phyloP scores from a whole-genome alignment of 23 red algal genomes.

The Cyanidiococcus yangmingshanensis region DNA sequence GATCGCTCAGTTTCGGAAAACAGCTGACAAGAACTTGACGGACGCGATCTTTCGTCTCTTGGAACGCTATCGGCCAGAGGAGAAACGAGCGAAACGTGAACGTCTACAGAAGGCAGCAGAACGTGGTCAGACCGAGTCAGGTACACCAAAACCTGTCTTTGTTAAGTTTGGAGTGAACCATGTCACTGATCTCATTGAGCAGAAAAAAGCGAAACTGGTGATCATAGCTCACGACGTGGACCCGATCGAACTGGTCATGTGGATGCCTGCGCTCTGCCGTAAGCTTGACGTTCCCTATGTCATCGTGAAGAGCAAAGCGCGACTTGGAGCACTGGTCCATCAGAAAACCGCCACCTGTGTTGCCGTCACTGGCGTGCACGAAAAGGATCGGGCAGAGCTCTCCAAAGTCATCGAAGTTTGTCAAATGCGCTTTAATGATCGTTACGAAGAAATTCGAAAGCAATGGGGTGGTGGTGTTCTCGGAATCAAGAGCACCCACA shows the following conservation, averaged over 20 bases:
- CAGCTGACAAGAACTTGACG: slow-evolving; percentile 69
- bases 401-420: slow-evolving; percentile 68
- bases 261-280: slow-evolving; percentile 82
- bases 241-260: slow-evolving; percentile 90
- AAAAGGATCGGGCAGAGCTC: slow-evolving; percentile 84
- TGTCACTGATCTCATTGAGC: slow-evolving; percentile 79
- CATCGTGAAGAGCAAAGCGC: slow-evolving; percentile 76
- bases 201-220: slow-evolving; percentile 81
- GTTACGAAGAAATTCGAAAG: slow-evolving; percentile 84
- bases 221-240: slow-evolving; percentile 97
- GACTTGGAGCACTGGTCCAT: slow-evolving; percentile 61
- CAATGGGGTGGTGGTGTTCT: slow-evolving; percentile 95
- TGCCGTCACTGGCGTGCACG: slow-evolving; percentile 53
- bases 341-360: slow-evolving; percentile 65
- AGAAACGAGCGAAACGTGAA: slow-evolving; percentile 53
- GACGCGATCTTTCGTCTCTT: slow-evolving; percentile 65
- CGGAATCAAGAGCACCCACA: slow-evolving; percentile 80
- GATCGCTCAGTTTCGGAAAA: slow-evolving; percentile 82
- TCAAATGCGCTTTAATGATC: slow-evolving; percentile 59
- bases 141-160: slow-evolving; percentile 74
- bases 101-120: slow-evolving; percentile 59
- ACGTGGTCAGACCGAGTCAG: slow-evolving; percentile 41
- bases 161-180: slow-evolving; percentile 96
- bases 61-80: slow-evolving; percentile 83
- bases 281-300: slow-evolving; percentile 99